phyloP scores from a whole-genome alignment of 108 stramenopile genomes.

The Conticribra guillardii region DNA sequence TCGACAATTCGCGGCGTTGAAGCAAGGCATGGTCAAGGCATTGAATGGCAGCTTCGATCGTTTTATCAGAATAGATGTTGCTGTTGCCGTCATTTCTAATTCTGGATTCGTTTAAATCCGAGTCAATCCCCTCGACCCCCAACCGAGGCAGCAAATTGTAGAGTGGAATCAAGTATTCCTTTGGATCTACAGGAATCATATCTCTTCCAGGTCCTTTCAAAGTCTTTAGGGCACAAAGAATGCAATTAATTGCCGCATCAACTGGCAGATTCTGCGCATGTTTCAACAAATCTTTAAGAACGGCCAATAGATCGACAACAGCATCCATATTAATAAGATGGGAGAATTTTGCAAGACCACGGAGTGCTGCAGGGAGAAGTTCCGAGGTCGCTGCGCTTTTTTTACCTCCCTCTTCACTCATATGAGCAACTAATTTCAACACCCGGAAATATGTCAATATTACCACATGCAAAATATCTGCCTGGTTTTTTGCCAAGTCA shows the following conservation, averaged over 20 bases:
- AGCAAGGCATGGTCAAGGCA: slow-evolving; percentile 80
- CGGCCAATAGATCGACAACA: slow-evolving; percentile 76
- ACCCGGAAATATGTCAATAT: slow-evolving; percentile 87
- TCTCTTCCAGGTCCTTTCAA: slow-evolving; percentile 85
- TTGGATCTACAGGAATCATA: slow-evolving; percentile 75
- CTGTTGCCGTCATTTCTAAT: neutral
- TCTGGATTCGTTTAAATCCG: neutral
- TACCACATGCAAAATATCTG: slow-evolving; percentile 78
- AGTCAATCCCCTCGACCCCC: slow-evolving; percentile 5
- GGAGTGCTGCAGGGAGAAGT: slow-evolving; percentile 75
- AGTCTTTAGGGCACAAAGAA: slow-evolving; percentile 82
- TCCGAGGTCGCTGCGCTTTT: slow-evolving; percentile 15
- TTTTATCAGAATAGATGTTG: slow-evolving; percentile 23
- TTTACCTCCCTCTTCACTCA: slow-evolving; percentile 21
- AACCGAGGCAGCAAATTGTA: slow-evolving; percentile 67
- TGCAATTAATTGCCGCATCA: slow-evolving; percentile 80
- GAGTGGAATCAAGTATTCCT: slow-evolving; percentile 82
- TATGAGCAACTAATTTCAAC: slow-evolving; percentile 58
- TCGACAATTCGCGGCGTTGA: slow-evolving; percentile 80
- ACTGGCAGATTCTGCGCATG: slow-evolving; percentile 68
- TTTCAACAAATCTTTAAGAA: slow-evolving; percentile 72
- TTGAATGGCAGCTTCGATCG: slow-evolving; percentile 55
- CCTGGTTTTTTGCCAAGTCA: slow-evolving; percentile 71
- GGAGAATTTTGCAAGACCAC: slow-evolving; percentile 86
- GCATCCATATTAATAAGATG: slow-evolving; percentile 81